Base-by-base conservation (phyloP, 2,329 filamentous ascomycete genomes). In the Penicillium sumatraense region DNA sequence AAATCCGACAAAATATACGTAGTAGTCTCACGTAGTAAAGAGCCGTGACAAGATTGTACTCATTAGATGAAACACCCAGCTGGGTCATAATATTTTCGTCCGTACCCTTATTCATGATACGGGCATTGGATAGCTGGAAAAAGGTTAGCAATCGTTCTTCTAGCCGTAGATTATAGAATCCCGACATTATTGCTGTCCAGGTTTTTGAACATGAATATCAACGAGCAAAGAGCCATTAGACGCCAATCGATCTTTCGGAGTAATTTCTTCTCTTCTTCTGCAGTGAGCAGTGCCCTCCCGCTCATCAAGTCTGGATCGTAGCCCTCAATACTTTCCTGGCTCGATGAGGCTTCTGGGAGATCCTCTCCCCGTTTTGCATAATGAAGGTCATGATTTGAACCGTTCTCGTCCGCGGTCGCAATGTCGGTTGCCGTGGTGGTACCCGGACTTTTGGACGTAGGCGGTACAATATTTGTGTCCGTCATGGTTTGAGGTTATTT, bases 261-360 rank as follows among this genome's bases (percentile, higher is more conserved):
- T 10, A 81, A 60, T 53, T 70, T 78, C 58, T 74, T 80, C 56
- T 81, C 78, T 54, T 81, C 78, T 4, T 72, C 74, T 0, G 69
- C 68, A 3, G 69, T 77, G 10, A 78, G 57, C 7, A 69, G 49
- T 13, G 66, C 65, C 41, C 71, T 63, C 2, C 60, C 71, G 26
- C 61, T 55, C 70, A 73, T 74, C n/a, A 60, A 57, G 5, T 67
- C 63, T 0, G 68, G 61, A 46, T 72, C 65, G 41, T 70, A 72
- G 9, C 71, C 71, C 11, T 58, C 36, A 3, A 63, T 68, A 35
- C 44, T 60, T 44, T 60, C 59, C n/a, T n/a, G n/a, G n/a, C n/a
- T n/a, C n/a, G n/a, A n/a, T n/a, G n/a, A n/a, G n/a, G n/a, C n/a
- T n/a, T n/a, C n/a, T n/a, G n/a, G n/a, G n/a, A n/a, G n/a, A n/a